A percentile compares a stretch with the other conserved stretches of the same genome.
These are phyloP conservation scores for Symbiodinium natans DNA, from an alignment of 73 alveolate species.

Conservation along the genomic window DNA sequence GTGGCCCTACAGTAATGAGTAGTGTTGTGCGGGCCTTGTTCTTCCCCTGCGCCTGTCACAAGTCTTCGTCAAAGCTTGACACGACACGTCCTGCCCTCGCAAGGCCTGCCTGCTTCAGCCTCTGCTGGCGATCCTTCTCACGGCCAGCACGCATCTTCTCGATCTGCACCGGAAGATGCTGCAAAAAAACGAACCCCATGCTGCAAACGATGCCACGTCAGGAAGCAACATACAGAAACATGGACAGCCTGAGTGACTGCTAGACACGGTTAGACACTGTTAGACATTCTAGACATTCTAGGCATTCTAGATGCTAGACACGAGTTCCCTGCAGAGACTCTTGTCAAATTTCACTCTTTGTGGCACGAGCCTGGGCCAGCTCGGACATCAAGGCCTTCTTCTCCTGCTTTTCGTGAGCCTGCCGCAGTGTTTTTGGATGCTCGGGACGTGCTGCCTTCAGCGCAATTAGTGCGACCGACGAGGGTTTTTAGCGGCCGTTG, in stretches of 20 bases:
- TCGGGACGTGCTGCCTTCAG: too few species aligned
- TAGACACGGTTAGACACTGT: not conserved
- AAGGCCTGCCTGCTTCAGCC: constrained; percentile 52
- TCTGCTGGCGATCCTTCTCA: constrained; percentile 61
- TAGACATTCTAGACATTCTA: not conserved
- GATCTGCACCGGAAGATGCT: too few species aligned
- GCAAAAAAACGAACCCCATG: too few species aligned
- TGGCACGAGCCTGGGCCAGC: constrained; percentile 22
- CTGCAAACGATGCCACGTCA: too few species aligned
- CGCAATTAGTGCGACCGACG: too few species aligned
- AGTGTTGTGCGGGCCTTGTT: not conserved
- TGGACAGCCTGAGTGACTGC: not conserved
- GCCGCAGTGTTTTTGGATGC: too few species aligned
- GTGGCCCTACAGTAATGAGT: too few species aligned
- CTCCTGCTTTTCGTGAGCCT: constrained; percentile 73
- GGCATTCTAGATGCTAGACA: not conserved
- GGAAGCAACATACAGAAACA: too few species aligned
- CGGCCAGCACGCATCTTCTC: constrained; percentile 70
- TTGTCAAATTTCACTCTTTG: too few species aligned
- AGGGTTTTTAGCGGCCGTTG: too few species aligned
- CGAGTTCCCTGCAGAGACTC: too few species aligned
- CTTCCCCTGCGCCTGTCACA: not conserved
- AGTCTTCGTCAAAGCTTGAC: not conserved
- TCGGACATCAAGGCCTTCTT: constrained; percentile 64
- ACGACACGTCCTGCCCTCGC: not conserved